Conservation (phyloP, 169 alveolate species). For the Cryptosporidium sp. region DNA sequence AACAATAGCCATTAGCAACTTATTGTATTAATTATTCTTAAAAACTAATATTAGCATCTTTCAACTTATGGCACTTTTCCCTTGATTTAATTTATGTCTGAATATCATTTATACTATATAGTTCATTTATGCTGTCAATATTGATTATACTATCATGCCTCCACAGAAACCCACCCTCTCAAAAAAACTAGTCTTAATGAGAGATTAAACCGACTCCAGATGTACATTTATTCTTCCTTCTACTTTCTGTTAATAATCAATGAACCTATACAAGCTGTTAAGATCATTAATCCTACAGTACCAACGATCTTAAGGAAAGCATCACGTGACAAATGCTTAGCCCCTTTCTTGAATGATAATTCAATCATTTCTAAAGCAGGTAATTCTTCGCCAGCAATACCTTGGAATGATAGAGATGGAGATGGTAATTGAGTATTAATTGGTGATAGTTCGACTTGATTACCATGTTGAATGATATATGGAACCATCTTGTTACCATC, state of each 20-base stretch:
- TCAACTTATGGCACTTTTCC: conserved; percentile 21
- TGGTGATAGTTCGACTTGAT: conserved; percentile 39
- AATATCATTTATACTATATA: conserved; percentile 3
- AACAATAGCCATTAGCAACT: conserved; percentile 1
- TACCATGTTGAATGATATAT: conserved; percentile 48
- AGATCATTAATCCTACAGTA: conserved; percentile 56
- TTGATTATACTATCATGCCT: neutral
- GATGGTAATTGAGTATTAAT: conserved; percentile 35
- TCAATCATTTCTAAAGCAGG: conserved; percentile 51
- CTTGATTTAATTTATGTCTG: neutral
- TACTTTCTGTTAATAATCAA: conserved; percentile 56
- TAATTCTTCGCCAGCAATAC: conserved; percentile 74
- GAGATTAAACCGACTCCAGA: neutral
- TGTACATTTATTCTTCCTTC: neutral
- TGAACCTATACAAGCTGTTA: conserved; percentile 58
- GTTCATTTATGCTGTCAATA: neutral
- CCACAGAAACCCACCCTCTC: neutral
- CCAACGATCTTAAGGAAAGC: conserved; percentile 72
- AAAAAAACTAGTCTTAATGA: neutral
- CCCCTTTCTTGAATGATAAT: conserved; percentile 70
- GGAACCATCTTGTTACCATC: conserved; percentile 64
- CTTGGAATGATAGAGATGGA: conserved; percentile 52
- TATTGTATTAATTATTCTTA: conserved; percentile 12
- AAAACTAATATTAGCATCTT: neutral
- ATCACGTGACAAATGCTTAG: conserved; percentile 65